Percentiles rank a stretch among this genome's conserved stretches.
Conservation (phyloP, 768 basidiomycete species). For the Suillus alpinus region DNA sequence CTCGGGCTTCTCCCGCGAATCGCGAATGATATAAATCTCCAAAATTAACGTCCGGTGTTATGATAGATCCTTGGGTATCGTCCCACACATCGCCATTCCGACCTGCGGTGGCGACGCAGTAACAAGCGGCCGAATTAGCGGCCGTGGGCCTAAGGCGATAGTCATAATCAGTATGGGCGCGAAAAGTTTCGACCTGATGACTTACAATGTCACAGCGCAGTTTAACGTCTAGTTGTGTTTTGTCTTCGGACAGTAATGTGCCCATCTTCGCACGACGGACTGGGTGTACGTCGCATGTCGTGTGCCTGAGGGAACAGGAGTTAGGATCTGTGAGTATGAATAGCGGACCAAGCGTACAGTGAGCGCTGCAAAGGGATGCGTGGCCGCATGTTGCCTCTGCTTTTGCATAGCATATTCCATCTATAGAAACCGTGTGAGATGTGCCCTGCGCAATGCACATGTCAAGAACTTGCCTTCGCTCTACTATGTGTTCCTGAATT, state of each 20-base stretch:
- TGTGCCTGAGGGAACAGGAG: conserved; percentile 20
- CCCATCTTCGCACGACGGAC: conserved; percentile 29
- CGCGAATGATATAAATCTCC: conserved; percentile 12
- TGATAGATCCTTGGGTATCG: conserved; percentile 13
- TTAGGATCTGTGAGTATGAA: conserved; percentile 3
- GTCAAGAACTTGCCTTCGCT: conserved; percentile 24
- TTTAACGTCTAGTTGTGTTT: conserved; percentile 19
- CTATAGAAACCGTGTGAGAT: conserved; percentile 16
- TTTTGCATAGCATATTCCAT: conserved; percentile 31
- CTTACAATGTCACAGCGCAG: conserved; percentile 13
- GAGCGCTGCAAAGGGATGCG: conserved; percentile 19
- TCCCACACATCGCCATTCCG: conserved; percentile 20
- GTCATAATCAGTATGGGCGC: conserved; percentile 13
- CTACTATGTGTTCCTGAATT: conserved; percentile 28
- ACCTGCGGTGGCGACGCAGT: conserved; percentile 17
- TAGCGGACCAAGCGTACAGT: conserved; percentile 15
- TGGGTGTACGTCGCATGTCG: conserved; percentile 29
- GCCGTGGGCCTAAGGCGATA: conserved; percentile 24
- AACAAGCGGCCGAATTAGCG: conserved; percentile 19
- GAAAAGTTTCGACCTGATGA: neutral
- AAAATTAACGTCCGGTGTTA: conserved; percentile 25
- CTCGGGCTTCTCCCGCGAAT: neutral
- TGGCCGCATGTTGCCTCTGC: conserved; percentile 27
- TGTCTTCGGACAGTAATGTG: conserved; percentile 33
- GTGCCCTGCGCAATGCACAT: neutral